These are phyloP conservation scores for Cyclotella kingstonii DNA, from an alignment of 108 stramenopile genomes.

Conservation along the genomic window DNA sequence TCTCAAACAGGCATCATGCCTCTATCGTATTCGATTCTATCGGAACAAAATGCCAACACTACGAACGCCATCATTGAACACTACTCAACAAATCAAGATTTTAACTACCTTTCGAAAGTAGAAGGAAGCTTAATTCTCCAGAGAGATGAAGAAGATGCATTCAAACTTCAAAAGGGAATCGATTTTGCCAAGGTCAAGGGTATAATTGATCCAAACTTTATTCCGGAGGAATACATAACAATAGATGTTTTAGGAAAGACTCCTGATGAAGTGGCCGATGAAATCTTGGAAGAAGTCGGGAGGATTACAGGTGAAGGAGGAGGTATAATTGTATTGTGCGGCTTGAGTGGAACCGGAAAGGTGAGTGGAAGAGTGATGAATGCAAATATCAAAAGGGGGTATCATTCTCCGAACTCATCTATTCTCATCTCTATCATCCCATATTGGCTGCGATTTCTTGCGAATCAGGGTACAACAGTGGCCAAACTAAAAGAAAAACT, in stretches of 20 bases:
- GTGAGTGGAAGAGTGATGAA: constrained; percentile 2
- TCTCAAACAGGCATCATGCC: constrained; percentile 9
- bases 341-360: constrained; percentile 84
- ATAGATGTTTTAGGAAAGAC: constrained; percentile 87
- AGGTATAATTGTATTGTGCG: constrained; percentile 79
- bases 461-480: constrained; percentile 75
- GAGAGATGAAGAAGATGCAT: constrained; percentile 77
- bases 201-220: constrained; percentile 73
- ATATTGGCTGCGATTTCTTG: not conserved
- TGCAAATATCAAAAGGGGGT: not conserved
- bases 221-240: constrained; percentile 69
- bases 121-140: constrained; percentile 66
- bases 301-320: constrained; percentile 29
- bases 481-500: constrained; percentile 63
- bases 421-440: not conserved
- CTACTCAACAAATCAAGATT: constrained; percentile 33
- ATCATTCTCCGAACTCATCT: not conserved
- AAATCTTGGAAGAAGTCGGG: constrained; percentile 54
- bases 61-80: constrained; percentile 74
- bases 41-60: constrained; percentile 77
- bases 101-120: constrained; percentile 38
- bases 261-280: constrained; percentile 67
- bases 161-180: constrained; percentile 71
- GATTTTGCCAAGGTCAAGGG: constrained; percentile 82
- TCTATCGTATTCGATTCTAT: constrained; percentile 46